Evolutionary conservation across 2,329 filamentous ascomycete genomes (phyloP), one percentile per base, ranked within the genome.

Genomic region (Bisporella sp.): DNA sequence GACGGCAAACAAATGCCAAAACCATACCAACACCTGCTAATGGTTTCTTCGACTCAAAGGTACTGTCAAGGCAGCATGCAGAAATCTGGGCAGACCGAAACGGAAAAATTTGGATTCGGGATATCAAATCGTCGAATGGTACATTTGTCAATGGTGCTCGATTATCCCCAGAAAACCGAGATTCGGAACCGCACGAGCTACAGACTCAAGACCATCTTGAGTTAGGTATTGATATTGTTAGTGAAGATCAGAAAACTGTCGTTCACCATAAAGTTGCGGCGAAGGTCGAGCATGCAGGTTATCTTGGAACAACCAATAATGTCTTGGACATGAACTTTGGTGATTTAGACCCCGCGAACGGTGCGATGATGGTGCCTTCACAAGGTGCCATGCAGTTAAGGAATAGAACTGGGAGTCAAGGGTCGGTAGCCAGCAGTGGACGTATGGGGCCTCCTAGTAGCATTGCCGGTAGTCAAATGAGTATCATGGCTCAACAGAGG

Each of bases 201-300:
- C 85, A 91, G 62, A 90, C 92, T 53, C 85, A 89, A 58, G 93
- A 99, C 65, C 89, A 93, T 56, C 74, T 99, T 48, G 93, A 99
- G 66, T 77, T 99, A 35, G 93, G 93, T 50, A 99, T 99, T 62
- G 93, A 99, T 65, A 99, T 99, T 64, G 92, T 99, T 47, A 96
- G 89, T 68, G 93, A 99, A 68, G 93, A 99, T 66, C 92, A 97
- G 67, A 97, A 96, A 71, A 96, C 91, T 0, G 90, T 99, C 31
- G 91, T 99, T 11, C 93, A 99, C 65, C 93, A 97, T 73, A 99
- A 99, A 66, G 93, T 99, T 45, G 91, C 92, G 21, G 91, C 93
- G 50, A 95, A 95, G 66, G 90, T 99, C 50, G 93, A 99, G 67
- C 89, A 96, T 70, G 90, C 93, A 39, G 93, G 93, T 5, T 85